Conservation (phyloP, 2,329 filamentous ascomycete genomes). For the Fusarium bulbicola region DNA sequence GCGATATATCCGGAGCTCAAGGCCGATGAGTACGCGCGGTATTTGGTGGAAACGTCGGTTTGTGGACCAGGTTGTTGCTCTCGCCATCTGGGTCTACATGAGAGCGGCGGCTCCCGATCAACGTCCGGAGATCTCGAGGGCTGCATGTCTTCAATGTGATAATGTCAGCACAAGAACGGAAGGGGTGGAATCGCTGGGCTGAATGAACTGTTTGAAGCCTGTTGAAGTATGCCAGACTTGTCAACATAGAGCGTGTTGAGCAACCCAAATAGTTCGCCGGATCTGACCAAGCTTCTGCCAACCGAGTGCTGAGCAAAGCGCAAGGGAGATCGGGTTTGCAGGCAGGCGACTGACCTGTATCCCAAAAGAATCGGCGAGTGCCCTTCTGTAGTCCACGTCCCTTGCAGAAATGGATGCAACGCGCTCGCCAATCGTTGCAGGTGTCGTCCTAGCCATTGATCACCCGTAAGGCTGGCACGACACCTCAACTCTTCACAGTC, state of each 20-base stretch:
- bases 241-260: no score
- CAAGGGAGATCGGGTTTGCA: background rate
- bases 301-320: background rate
- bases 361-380: background rate
- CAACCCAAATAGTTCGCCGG: no score
- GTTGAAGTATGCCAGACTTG: no score
- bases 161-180: no score
- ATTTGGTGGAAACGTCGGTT: background rate
- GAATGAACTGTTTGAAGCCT: no score
- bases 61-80: fast-evolving
- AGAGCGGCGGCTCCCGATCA: fast-evolving
- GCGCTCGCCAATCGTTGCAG: background rate
- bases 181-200: no score
- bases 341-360: background rate
- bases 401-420: background rate
- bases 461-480: background rate
- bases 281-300: background rate
- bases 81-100: fast-evolving
- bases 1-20: no score
- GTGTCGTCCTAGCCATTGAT: fast-evolving
- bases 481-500: background rate
- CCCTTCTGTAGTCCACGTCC: background rate
- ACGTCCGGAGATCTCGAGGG: fast-evolving
- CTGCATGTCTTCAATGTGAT: fast-evolving
- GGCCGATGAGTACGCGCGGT: no score